A percentile compares a stretch with the other conserved stretches of the same genome.
phyloP scores from a whole-genome alignment of 441 rosid species.

The Gossypium schwendimanii region DNA sequence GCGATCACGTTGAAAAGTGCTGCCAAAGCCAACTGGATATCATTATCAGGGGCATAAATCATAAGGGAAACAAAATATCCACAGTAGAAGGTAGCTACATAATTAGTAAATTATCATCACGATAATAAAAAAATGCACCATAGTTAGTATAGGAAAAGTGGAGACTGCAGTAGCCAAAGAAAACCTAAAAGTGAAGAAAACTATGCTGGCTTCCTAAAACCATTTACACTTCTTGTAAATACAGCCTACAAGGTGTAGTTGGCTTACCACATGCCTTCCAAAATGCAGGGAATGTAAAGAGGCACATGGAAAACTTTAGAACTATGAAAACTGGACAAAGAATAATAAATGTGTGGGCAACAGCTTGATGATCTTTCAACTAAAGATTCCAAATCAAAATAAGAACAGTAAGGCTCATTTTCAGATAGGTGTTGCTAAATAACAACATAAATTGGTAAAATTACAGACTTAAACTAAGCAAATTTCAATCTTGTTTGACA shows the following conservation, averaged over 20 bases:
- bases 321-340: background rate
- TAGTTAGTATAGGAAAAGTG: background rate
- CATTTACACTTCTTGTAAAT: background rate
- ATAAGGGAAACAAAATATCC: constrained; percentile 16
- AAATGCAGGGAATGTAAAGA: background rate
- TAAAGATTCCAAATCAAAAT: background rate
- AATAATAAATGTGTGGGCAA: background rate
- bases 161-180: background rate
- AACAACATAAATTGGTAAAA: background rate
- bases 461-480: background rate
- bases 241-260: background rate
- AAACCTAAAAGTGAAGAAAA: background rate
- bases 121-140: background rate
- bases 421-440: background rate
- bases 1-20: constrained; percentile 86
- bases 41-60: constrained; percentile 46
- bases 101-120: background rate
- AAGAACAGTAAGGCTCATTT: background rate
- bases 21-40: constrained; percentile 69
- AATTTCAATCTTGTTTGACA: background rate
- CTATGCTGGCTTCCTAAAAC: background rate
- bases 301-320: background rate
- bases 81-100: constrained; percentile 1
- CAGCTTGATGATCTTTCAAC: background rate
- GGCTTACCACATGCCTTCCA: background rate